These are phyloP conservation scores for Colletotrichum sansevieriae DNA, from an alignment of 2,329 filamentous ascomycete genomes.

Conservation along the genomic window DNA sequence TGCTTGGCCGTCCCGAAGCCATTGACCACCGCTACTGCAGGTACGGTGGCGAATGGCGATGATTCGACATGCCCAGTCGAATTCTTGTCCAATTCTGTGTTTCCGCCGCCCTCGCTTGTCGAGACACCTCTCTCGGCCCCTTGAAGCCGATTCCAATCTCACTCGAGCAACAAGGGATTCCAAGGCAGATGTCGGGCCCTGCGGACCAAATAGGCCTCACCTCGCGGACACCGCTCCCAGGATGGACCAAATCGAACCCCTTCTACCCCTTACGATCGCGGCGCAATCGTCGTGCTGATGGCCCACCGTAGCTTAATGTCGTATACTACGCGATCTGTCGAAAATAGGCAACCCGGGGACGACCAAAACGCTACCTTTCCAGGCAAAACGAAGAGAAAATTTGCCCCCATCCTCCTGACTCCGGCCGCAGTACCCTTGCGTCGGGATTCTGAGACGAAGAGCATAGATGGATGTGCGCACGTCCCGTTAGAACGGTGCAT, in stretches of 20 bases:
- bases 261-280: conserved; percentile 18
- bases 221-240: neutral
- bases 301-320: conserved; percentile 8
- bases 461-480: conserved; percentile 19
- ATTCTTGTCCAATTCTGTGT: conserved; percentile 14
- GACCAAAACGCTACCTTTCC: conserved; percentile 15
- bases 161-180: conserved; percentile 18
- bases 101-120: conserved; percentile 27
- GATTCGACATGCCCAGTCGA: conserved; percentile 5
- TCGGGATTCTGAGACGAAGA: conserved; percentile 31
- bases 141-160: conserved; percentile 36
- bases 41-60: conserved; percentile 20
- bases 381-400: conserved; percentile 26
- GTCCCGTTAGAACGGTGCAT: conserved; percentile 28
- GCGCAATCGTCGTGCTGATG: conserved; percentile 17
- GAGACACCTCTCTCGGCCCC: conserved; percentile 26
- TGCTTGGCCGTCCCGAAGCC: conserved; percentile 9
- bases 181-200: conserved; percentile 4
- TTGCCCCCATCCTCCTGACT: neutral
- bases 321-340: neutral
- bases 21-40: conserved; percentile 33
- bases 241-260: neutral
- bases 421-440: conserved; percentile 35
- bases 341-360: conserved; percentile 16
- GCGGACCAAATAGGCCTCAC: neutral